Evolutionary conservation across 257 asterid species (phyloP).

Genomic region (Gentiana dahurica): DNA sequence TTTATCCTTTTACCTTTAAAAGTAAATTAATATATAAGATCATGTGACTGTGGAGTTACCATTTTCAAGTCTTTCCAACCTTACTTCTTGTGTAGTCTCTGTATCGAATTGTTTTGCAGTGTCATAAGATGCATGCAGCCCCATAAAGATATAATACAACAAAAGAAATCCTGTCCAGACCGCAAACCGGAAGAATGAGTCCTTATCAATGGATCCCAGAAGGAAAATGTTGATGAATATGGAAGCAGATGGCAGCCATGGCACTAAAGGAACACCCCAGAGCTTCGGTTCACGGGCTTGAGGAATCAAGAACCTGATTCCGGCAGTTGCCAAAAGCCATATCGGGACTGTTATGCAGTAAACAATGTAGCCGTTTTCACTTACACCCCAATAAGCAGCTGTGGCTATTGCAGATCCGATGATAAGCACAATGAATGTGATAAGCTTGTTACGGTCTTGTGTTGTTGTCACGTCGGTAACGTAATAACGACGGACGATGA

Average conservation of each 20-base stretch:
- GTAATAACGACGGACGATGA: constrained; percentile 42
- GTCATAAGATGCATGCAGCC: constrained; percentile 60
- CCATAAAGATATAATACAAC: constrained; percentile 37
- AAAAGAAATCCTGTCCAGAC: constrained; percentile 38
- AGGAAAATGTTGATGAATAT: constrained; percentile 49
- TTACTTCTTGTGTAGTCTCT: constrained; percentile 9
- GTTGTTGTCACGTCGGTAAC: constrained; percentile 34
- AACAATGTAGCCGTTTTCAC: constrained; percentile 27
- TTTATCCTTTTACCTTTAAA: no score
- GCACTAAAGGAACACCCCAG: constrained; percentile 65
- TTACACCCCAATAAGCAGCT: constrained; percentile 40
- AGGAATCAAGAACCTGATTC: constrained; percentile 28
- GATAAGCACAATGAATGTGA: constrained; percentile 20
- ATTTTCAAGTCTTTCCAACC: constrained; percentile 22
- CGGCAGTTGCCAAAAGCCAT: constrained; percentile 35
- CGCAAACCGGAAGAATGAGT: constrained; percentile 37
- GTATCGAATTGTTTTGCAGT: constrained; percentile 32
- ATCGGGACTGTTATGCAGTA: constrained; percentile 43
- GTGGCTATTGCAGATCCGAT: constrained; percentile 38
- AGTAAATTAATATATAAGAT: no score
- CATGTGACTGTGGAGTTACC: constrained; percentile 10
- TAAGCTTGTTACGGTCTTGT: constrained; percentile 33
- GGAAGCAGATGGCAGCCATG: constrained; percentile 58
- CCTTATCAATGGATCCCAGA: constrained; percentile 42
- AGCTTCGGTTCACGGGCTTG: constrained; percentile 38